Evolutionary conservation across 352 stramenopile species (phyloP).

Genomic region (Pythium insidiosum): DNA sequence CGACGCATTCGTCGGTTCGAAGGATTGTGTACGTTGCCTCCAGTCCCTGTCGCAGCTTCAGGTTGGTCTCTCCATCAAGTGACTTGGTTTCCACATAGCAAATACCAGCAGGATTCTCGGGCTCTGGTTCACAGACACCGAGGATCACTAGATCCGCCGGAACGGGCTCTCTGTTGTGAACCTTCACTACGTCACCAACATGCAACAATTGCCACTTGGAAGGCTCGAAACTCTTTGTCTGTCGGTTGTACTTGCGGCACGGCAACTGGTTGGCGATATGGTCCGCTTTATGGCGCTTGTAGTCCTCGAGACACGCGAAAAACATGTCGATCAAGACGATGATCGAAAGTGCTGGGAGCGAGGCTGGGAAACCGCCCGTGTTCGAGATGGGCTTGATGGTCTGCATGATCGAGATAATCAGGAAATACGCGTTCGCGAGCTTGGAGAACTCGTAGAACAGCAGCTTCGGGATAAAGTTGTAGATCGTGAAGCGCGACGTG

Average conservation of each 20-base stretch:
- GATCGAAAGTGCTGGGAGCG: conserved; percentile 85
- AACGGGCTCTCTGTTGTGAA: conserved; percentile 81
- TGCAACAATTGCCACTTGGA: conserved; percentile 70
- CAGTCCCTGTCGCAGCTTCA: conserved; percentile 85
- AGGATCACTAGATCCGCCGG: conserved; percentile 87
- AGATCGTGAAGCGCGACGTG: conserved; percentile 87
- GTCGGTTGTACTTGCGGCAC: conserved; percentile 29
- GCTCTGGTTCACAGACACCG: conserved; percentile 64
- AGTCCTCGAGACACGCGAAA: conserved; percentile 88
- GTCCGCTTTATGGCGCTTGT: conserved; percentile 86
- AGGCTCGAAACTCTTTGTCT: conserved; percentile 36
- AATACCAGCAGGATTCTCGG: conserved; percentile 57
- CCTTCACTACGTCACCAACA: conserved; percentile 88
- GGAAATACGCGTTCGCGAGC: conserved; percentile 92
- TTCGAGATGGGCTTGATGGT: conserved; percentile 90
- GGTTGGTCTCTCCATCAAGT: conserved; percentile 91
- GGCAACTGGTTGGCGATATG: conserved; percentile 75
- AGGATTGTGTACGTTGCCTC: conserved; percentile 69
- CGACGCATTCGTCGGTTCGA: conserved; percentile 38
- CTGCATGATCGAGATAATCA: conserved; percentile 90
- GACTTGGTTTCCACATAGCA: conserved; percentile 92
- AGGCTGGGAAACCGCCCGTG: conserved; percentile 86
- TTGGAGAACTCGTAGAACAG: conserved; percentile 89
- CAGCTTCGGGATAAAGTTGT: conserved; percentile 89
- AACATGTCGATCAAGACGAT: conserved; percentile 92